phyloP scores from a whole-genome alignment of 495 filamentous ascomycete genomes.

The Penicillium pulvis region DNA sequence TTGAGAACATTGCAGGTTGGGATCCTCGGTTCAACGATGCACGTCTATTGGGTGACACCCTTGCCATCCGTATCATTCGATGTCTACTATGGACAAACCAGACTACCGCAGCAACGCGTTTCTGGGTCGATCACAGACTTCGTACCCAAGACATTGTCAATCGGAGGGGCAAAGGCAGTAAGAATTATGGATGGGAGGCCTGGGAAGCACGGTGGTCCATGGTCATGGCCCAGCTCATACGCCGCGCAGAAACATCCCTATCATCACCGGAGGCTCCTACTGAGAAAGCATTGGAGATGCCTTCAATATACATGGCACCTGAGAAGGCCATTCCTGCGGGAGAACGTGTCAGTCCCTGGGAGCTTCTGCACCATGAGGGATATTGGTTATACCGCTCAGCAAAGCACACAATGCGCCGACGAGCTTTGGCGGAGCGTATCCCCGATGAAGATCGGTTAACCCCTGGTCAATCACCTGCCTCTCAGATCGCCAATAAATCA shows the following conservation, averaged over 20 bases:
- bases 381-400: slow-evolving; percentile 81
- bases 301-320: slow-evolving; percentile 56
- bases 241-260: slow-evolving; percentile 53
- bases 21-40: slow-evolving; percentile 84
- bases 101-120: slow-evolving; percentile 70
- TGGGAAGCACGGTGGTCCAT: slow-evolving; percentile 85
- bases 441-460: slow-evolving; percentile 72
- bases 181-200: slow-evolving; percentile 82
- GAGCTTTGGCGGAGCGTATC: slow-evolving; percentile 64
- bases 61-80: slow-evolving; percentile 76
- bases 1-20: slow-evolving; percentile 87
- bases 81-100: slow-evolving; percentile 77
- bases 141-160: slow-evolving; percentile 75
- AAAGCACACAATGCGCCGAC: slow-evolving; percentile 62
- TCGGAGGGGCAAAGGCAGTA: slow-evolving; percentile 76
- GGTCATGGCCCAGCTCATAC: slow-evolving; percentile 79
- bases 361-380: slow-evolving; percentile 80
- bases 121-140: slow-evolving; percentile 73
- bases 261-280: slow-evolving; percentile 32
- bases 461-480: slow-evolving; percentile 66
- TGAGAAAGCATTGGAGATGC: slow-evolving; percentile 22
- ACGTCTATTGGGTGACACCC: slow-evolving; percentile 74
- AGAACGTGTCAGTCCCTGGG: slow-evolving; percentile 73
- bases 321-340: slow-evolving; percentile 67
- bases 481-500: slow-evolving; percentile 65